Conservation (phyloP, 371 early-diverging fungal genomes). For the Sporodiniella umbellata region DNA sequence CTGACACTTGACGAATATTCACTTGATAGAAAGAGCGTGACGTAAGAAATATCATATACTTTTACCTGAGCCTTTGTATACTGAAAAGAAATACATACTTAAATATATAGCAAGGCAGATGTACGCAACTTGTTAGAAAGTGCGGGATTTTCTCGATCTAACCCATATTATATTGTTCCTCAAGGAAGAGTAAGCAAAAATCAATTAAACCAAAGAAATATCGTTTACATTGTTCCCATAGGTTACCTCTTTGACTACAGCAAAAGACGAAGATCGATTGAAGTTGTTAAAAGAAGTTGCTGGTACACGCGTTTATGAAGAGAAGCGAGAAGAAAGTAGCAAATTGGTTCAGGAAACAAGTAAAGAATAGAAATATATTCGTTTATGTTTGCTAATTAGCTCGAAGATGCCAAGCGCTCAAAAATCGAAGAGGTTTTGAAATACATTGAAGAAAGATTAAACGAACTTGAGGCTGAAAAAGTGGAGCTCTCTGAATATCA, state of each 20-base stretch:
- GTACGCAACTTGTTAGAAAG: constrained; percentile 93
- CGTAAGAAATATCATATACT: constrained; percentile 38
- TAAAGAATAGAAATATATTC: too few relatives aligned
- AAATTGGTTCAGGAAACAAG: constrained; percentile 94
- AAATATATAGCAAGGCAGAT: constrained; percentile 92
- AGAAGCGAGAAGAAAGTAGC: constrained; percentile 84
- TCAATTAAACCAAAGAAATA: too few relatives aligned
- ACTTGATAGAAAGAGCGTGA: constrained; percentile 86
- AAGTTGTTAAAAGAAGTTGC: constrained; percentile 97
- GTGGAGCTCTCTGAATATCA: constrained; percentile 87
- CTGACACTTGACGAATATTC: constrained; percentile 98
- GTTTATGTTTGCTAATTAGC: too few relatives aligned
- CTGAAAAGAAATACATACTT: too few relatives aligned
- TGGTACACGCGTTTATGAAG: constrained; percentile 97
- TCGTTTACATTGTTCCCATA: constrained; percentile 28
- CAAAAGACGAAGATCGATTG: constrained; percentile 89
- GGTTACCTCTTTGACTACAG: constrained; percentile 90
- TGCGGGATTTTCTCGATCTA: constrained; percentile 97
- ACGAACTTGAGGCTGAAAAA: constrained; percentile 92
- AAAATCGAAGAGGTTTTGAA: constrained; percentile 91
- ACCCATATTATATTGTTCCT: constrained; percentile 99
- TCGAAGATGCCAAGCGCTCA: constrained; percentile 77
- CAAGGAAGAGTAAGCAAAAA: constrained; percentile 90
- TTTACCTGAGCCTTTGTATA: constrained; percentile 2
- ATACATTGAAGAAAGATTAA: constrained; percentile 86